Conservation (phyloP, 2,329 filamentous ascomycete species). For the Hortaea werneckii region DNA sequence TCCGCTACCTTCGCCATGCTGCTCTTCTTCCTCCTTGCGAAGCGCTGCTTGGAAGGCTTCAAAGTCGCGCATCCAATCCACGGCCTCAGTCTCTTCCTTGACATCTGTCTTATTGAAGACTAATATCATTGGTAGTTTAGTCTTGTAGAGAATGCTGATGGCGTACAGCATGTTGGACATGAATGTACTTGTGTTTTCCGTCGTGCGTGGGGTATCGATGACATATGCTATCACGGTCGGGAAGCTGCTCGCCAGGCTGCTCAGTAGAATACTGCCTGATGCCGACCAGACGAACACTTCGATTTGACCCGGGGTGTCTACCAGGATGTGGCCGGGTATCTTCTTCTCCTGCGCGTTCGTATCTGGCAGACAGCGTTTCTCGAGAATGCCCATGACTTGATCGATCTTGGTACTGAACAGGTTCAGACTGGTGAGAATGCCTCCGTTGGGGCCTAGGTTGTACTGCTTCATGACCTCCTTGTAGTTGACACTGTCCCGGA, state of each 20-base stretch:
- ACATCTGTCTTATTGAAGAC: conserved; percentile 99
- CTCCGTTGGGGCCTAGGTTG: conserved; percentile 92
- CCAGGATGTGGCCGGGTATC: conserved; percentile 67
- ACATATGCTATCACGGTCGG: conserved; percentile 96
- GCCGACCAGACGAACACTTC: conserved; percentile 99
- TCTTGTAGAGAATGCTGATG: conserved; percentile 97
- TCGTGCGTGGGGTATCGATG: conserved; percentile 92
- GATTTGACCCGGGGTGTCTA: conserved; percentile 95
- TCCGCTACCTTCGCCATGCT: conserved; percentile 59
- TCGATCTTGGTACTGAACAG: conserved; percentile 97
- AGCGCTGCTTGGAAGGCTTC: conserved; percentile 88
- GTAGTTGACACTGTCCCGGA: conserved; percentile 97
- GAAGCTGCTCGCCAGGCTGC: conserved; percentile 85
- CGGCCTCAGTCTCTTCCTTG: conserved; percentile 78
- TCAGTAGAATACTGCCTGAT: conserved; percentile 84
- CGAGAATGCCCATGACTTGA: conserved; percentile 77
- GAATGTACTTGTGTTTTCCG: conserved; percentile 87
- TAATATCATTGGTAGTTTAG: conserved; percentile 93
- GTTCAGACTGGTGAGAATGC: conserved; percentile 89
- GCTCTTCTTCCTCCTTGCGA: conserved; percentile 65
- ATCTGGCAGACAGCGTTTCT: conserved; percentile 57
- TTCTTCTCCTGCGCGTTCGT: conserved; percentile 22
- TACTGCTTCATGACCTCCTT: conserved; percentile 99
- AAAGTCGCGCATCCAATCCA: conserved; percentile 99
- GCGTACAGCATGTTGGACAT: conserved; percentile 99